These are phyloP conservation scores for Saccharomycopsis olivae DNA, from an alignment of 805 yeast species.

Conservation along the genomic window DNA sequence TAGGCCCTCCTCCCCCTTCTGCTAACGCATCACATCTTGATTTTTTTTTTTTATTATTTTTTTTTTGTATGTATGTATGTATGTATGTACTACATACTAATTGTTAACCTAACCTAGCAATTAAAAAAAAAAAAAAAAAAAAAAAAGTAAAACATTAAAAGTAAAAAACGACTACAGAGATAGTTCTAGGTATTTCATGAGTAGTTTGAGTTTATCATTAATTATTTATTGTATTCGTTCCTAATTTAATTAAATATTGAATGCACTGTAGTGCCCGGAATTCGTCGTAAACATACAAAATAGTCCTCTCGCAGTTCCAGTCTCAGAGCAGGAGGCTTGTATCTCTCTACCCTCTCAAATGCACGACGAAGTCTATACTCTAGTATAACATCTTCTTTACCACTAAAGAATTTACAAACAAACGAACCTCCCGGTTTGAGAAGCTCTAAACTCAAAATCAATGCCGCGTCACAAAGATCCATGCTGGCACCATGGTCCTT, in stretches of 20 bases:
- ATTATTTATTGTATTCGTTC: no score
- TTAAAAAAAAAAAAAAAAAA: neutral
- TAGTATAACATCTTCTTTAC: conserved; percentile 62
- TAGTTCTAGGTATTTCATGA: no score
- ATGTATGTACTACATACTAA: no score
- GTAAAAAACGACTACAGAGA: no score
- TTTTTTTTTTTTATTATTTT: no score
- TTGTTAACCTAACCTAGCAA: neutral
- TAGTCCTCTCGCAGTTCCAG: conserved; percentile 75
- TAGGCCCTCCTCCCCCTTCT: no score
- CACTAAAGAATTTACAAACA: conserved; percentile 79
- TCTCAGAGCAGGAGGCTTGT: conserved; percentile 77
- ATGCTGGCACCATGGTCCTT: conserved; percentile 79
- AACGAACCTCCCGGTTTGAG: conserved; percentile 60
- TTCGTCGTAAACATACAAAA: conserved; percentile 55
- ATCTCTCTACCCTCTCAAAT: conserved; percentile 54
- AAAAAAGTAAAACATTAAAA: neutral
- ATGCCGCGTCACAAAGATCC: conserved; percentile 79
- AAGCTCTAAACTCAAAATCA: conserved; percentile 63
- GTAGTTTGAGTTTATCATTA: no score
- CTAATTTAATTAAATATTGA: no score
- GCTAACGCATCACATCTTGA: no score
- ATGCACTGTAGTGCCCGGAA: conserved; percentile 21
- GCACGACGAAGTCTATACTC: conserved; percentile 45
- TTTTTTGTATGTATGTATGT: neutral